Evolutionary conservation across 148 eudicot genomes (phyloP).

Genomic region (Mesembryanthemum crystallinum): DNA sequence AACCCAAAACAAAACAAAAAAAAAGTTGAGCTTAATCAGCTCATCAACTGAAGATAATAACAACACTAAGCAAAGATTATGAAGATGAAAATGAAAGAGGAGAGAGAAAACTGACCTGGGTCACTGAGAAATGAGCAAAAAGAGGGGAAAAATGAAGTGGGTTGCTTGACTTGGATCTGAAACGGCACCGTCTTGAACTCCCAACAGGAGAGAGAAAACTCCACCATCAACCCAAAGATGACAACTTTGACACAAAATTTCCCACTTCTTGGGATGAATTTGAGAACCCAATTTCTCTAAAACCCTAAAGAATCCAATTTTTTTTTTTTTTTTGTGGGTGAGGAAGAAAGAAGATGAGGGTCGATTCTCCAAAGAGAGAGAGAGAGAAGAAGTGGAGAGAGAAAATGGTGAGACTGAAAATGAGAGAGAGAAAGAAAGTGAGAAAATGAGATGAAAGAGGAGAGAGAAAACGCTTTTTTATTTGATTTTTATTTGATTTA

Average conservation of each 20-base stretch:
- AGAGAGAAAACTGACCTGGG: slow-evolving; percentile 24
- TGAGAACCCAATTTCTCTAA: neutral
- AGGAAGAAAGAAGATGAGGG: slow-evolving; percentile 22
- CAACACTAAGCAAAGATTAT: neutral
- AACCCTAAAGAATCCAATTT: slow-evolving; percentile 23
- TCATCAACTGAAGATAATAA: slow-evolving; percentile 11
- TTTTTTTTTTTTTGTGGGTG: slow-evolving; percentile 12
- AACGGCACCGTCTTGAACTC: slow-evolving; percentile 27
- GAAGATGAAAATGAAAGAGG: neutral
- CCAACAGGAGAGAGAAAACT: neutral
- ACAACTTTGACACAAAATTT: slow-evolving; percentile 6
- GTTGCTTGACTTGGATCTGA: slow-evolving; percentile 25
- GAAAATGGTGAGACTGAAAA: slow-evolving; percentile 21
- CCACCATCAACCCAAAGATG: slow-evolving; percentile 9
- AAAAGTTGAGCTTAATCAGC: neutral
- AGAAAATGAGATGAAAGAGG: slow-evolving; percentile 1
- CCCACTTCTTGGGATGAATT: neutral
- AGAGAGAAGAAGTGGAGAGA: slow-evolving; percentile 19
- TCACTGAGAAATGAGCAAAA: slow-evolving; percentile 14
- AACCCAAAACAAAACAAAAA: slow-evolving; percentile 8
- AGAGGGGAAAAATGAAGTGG: slow-evolving; percentile 9
- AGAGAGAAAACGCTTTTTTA: neutral
- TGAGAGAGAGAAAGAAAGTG: slow-evolving; percentile 6
- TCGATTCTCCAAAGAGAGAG: slow-evolving; percentile 21
- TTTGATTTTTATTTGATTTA: neutral